A percentile compares a stretch with the other conserved stretches of the same genome.
phyloP scores from a whole-genome alignment of 169 alveolate species.

The Eimeria acervulina region DNA sequence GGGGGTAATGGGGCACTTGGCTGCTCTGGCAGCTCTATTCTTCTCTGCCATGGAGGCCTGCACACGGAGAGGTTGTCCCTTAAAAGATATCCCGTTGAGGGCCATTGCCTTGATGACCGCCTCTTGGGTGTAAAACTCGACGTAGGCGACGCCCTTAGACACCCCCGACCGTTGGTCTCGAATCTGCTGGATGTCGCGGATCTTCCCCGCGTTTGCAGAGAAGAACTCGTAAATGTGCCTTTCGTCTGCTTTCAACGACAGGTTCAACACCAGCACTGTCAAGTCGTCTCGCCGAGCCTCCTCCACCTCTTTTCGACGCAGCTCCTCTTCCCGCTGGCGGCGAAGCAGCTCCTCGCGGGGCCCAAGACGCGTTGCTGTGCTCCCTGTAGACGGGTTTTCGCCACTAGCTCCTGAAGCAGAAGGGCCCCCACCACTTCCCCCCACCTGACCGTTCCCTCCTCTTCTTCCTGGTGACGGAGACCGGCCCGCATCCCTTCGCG shows the following conservation, averaged over 20 bases:
- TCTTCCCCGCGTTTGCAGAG: conserved; percentile 97
- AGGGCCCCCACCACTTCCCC: conserved; percentile 82
- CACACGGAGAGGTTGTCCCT: conserved; percentile 95
- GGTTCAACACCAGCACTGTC: conserved; percentile 97
- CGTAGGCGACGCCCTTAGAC: conserved; percentile 98
- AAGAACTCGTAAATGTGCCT: conserved; percentile 97
- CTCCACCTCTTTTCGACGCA: conserved; percentile 94
- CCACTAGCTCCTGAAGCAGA: conserved; percentile 23
- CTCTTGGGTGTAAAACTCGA: conserved; percentile 98
- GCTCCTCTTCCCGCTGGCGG: conserved; percentile 88
- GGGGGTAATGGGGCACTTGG: conserved; percentile 90
- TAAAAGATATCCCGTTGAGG: conserved; percentile 94
- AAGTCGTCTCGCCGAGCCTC: conserved; percentile 98
- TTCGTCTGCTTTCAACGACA: conserved; percentile 97
- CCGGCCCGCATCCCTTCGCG: conserved; percentile 51
- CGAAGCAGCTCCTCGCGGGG: conserved; percentile 87
- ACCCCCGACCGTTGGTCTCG: conserved; percentile 97
- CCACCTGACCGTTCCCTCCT: conserved; percentile 44
- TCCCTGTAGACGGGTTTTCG: background rate
- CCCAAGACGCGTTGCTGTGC: conserved; percentile 63
- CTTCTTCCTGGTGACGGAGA: conserved; percentile 60
- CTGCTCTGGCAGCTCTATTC: conserved; percentile 98
- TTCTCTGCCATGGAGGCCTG: conserved; percentile 99
- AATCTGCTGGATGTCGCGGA: conserved; percentile 97
- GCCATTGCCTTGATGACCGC: conserved; percentile 97